Evolutionary conservation across 805 yeast genomes (phyloP), one percentile per base, ranked within the genome.

Genomic region (Schwanniomyces yamadae): DNA sequence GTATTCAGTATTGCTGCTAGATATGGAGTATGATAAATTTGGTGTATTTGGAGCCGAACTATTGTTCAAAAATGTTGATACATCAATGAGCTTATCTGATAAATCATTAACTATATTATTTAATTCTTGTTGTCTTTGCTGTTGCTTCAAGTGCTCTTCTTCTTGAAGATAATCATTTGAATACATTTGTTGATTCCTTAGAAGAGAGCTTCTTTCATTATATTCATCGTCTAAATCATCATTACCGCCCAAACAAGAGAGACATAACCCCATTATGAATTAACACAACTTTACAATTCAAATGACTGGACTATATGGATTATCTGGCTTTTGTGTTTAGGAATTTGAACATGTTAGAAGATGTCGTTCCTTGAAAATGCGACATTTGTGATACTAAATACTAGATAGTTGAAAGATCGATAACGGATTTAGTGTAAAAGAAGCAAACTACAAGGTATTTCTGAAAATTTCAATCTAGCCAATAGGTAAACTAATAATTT

Each of bases 61-160:
- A 16, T 31, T 42, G 25, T 45, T 47, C 22, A 62, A 45, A 30
- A 64, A 64, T 9, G 66, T 51, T 9, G 66, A 54, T 6, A 63
- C 66, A 37, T 64, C 69, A 12, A 64, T 63, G 26, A 64, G 52
- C 23, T 60, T 57, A 17, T 63, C 68, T 19, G 48, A 45, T 16
- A 59, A 44, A n/a, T 71, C 77, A 42, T 66, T 66, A 31, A 73
- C 79, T 11, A 73, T 72, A 17, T 53, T 50, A 37, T 66, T 67
- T 28, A 73, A 54, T 42, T 73, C 77, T 30, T 63, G 69, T 41
- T 73, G 77, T 42, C 79, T 54, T 36, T 61, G 61, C 36, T 63
- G 69, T 44, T 66, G 70, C 41, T 66, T 66, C 42, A 53, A 54
- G 23, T 63, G 41, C 36, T 52, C 64, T 39, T 54, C 69, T 46